Evolutionary conservation across 2,329 filamentous ascomycete genomes (phyloP), one percentile per base, ranked within the genome.

Genomic region (Drechslerella coelobrocha): DNA sequence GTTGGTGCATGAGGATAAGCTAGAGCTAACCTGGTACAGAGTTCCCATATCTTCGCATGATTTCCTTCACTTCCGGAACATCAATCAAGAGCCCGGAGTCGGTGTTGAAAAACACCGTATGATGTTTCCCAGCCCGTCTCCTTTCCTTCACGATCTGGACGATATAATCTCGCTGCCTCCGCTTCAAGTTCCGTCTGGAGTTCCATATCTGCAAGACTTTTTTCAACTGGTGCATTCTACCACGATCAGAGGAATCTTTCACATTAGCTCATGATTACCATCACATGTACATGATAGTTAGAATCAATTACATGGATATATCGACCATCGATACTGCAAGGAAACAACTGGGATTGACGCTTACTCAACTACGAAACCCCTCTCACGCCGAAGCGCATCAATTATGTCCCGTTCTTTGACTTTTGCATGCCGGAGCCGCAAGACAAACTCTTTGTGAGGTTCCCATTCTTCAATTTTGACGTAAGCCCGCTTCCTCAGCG

Each of bases 401-500:
- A 69, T 48, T n/a, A 69, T 69, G 21, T 69, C 65, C 26, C 61
- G 62, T 26, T 69, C 65, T 37, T 56, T 69, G 52, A 62, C 57
- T 31, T 62, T 69, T 12, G 57, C 65, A 53, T 53, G 65, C 37
- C 65, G 57, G 37, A 61, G 51, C 14, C 57, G 65, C 41, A 69
- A 47, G 21, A 69, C 65, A 53, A 62, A 57, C 26, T 69, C 65
- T 39, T 62, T 69, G 57, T 69, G 57, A 26, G 65, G 65, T 39
- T 69, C 65, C 65, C 65, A 69, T 59, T 69, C 65, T 54, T 69
- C 65, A 27, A 69, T 69, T 26, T 69, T 69, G 14, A 69, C 57
- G 23, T 69, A 69, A 1, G 65, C 57, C 37, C 65, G 37, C 39
- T 69, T 69, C 52, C 43, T 69, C 3, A 45, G 26, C 26, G 47